Base-by-base conservation (phyloP, 495 filamentous ascomycete genomes). In the Parmelia sp. region DNA sequence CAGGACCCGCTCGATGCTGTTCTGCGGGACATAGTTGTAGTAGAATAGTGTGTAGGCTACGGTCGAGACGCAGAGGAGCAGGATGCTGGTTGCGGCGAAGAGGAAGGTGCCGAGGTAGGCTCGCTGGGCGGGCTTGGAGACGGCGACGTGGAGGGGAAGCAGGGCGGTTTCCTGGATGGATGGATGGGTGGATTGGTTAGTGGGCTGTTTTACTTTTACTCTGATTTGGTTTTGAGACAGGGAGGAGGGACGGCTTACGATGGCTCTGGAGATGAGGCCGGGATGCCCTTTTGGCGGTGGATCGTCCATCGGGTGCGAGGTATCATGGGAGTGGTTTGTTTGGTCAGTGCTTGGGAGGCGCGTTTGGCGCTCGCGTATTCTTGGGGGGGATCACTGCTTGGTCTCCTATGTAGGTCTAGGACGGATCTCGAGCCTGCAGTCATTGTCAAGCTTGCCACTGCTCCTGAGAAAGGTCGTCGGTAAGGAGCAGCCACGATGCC, bases 11-110 rank as follows among this genome's bases (percentile, higher is more conserved):
- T 84, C 79, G 44, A 88, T 79, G 57, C 83, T 81, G 40, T 85
- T 76, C 53, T 88, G 85, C 1, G 94, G 94, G 39, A 98, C 85
- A 73, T 89, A 91, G 65, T 83, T 83, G 71, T 84, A 80, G 78
- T 96, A 97, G 73, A 96, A 94, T 12, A 89, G 69, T 23, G 81
- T 76, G 72, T 96, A 96, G 9, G 86, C 86, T 29, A 87, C 60
- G 3, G 80, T 77, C 3, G 91, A 86, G 27, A 90, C 72, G 25
- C 76, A 82, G 36, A 90, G 72, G 47, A 96, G 80, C 42, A 82
- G 68, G 11, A 83, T 36, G 17, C 81, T 83, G 1, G 86, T 81
- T 33, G 77, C 70, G 58, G 83, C 70, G 69, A 91, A 82, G 33
- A 96, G 76, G 15, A 84, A 66, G n/a, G 84, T 84, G 69, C 83